Base-by-base conservation (phyloP, 805 yeast species). In the Isabelozyma gotoi region DNA sequence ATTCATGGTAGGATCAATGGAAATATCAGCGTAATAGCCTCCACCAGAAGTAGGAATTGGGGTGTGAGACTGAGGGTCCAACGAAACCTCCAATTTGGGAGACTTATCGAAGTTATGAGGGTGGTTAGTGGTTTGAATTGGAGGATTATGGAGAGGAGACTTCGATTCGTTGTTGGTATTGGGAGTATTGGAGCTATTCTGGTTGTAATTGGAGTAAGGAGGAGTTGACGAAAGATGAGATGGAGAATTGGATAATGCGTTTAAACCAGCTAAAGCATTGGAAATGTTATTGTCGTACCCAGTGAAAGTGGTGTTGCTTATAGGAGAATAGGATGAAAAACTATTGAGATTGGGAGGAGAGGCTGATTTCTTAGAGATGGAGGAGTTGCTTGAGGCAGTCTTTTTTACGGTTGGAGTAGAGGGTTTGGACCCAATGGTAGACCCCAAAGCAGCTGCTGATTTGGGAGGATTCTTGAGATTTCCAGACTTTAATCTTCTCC, bases 401-500 rank as follows among this genome's bases (percentile, higher is more conserved):
- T 10, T 11, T 15, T 19, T 19, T 6, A 12, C 20, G 19, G 36
- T 32, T 19, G 44, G 21, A 5, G 38, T 37, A 8, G 19, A 11
- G 29, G 29, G 29, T 7, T 24, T 24, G n/a, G 29, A 24, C n/a
- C 29, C 29, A n/a, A 24, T 24, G 29, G 29, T 24, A 2, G 29
- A 24, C 6, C 48, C 39, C 37, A 56, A 58, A n/a, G 62, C 55
- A n/a, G 39, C 10, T 11, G 71, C 67, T 19, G 67, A 57, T 41
- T 71, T 71, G 10, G 77, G 76, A 10, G 77, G 76, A 43, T 67
- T 67, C 50, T 68, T 68, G 46, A 68, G 57, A 51, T 68, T 72
- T 2, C 77, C 77, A 33, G 65, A 59, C 53, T 72, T 72, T 50
- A 72, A 62, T 19, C 77, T 52, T 52, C 77, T 62, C 77, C 77